Percentiles rank a stretch among this genome's conserved stretches.
Evolutionary conservation across 345 rosid genomes (phyloP).

Genomic region (Citrus hindsii): DNA sequence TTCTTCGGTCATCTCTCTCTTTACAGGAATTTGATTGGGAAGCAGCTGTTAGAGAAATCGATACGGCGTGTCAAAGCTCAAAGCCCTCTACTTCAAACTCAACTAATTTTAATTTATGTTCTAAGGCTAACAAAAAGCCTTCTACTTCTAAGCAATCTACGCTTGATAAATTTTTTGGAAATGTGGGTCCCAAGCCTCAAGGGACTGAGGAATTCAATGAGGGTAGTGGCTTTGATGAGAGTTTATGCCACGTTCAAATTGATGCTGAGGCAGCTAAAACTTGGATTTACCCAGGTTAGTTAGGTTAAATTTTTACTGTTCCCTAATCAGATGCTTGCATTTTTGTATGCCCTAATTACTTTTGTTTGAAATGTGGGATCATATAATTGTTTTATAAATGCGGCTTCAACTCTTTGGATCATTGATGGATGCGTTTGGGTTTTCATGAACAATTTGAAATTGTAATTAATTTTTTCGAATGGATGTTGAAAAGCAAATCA

Average conservation of each 20-base stretch:
- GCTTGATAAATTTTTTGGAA: slow-evolving; percentile 60
- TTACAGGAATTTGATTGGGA: slow-evolving; percentile 90
- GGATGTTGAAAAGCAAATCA: too few species aligned
- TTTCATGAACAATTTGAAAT: neutral
- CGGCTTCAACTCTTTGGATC: neutral
- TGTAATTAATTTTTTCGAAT: neutral
- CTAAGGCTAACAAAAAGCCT: slow-evolving; percentile 15
- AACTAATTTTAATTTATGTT: neutral
- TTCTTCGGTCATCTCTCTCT: neutral
- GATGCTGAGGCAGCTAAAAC: slow-evolving; percentile 76
- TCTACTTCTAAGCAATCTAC: slow-evolving; percentile 56
- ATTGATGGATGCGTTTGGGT: neutral
- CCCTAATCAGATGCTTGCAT: too few species aligned
- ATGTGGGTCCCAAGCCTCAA: slow-evolving; percentile 13
- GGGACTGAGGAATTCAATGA: slow-evolving; percentile 15
- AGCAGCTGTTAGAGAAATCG: slow-evolving; percentile 85
- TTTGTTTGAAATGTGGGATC: too few species aligned
- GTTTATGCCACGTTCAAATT: slow-evolving; percentile 34
- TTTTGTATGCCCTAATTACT: too few species aligned
- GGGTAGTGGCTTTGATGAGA: slow-evolving; percentile 9
- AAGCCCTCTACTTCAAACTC: slow-evolving; percentile 4
- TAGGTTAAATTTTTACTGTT: too few species aligned
- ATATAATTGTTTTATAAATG: neutral
- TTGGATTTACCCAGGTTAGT: slow-evolving; percentile 87
- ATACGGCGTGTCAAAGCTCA: slow-evolving; percentile 48